Percentiles rank a stretch among this genome's conserved stretches.
phyloP scores from a whole-genome alignment of 257 asterid species.

The Lycium ferocissimum region DNA sequence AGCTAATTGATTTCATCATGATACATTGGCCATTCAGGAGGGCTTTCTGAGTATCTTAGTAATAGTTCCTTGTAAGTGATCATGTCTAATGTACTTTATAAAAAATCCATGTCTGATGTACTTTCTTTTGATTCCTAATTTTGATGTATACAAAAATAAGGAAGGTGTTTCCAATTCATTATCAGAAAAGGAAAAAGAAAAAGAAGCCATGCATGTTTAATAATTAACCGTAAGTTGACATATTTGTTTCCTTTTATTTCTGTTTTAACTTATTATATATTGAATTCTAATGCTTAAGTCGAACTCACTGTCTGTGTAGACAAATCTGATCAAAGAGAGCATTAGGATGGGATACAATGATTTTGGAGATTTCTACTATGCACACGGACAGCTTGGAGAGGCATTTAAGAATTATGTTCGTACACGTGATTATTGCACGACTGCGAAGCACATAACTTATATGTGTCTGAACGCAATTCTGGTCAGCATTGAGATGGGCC shows the following conservation, averaged over 20 bases:
- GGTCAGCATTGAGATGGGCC: conserved; percentile 98
- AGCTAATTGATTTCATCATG: background rate
- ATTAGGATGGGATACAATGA: conserved; percentile 99
- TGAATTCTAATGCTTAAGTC: background rate
- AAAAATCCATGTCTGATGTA: background rate
- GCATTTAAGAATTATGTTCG: conserved; percentile 94
- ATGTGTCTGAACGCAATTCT: conserved; percentile 92
- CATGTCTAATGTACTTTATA: background rate
- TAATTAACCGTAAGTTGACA: background rate
- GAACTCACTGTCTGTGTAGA: conserved; percentile 52
- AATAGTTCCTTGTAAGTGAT: background rate
- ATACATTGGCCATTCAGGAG: background rate
- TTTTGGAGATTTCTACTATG: conserved; percentile 91
- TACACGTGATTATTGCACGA: conserved; percentile 96
- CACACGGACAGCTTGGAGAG: conserved; percentile 86
- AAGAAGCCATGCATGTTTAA: background rate
- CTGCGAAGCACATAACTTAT: conserved; percentile 78
- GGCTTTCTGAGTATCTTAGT: background rate
- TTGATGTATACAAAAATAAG: background rate
- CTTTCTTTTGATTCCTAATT: background rate
- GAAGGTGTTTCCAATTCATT: background rate
- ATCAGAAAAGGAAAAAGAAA: background rate
- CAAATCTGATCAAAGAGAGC: conserved; percentile 96
- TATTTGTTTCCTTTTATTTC: background rate
- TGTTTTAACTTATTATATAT: background rate